Evolutionary conservation across 371 early-diverging fungal genomes (phyloP).

Genomic region (Circinella umbellata): DNA sequence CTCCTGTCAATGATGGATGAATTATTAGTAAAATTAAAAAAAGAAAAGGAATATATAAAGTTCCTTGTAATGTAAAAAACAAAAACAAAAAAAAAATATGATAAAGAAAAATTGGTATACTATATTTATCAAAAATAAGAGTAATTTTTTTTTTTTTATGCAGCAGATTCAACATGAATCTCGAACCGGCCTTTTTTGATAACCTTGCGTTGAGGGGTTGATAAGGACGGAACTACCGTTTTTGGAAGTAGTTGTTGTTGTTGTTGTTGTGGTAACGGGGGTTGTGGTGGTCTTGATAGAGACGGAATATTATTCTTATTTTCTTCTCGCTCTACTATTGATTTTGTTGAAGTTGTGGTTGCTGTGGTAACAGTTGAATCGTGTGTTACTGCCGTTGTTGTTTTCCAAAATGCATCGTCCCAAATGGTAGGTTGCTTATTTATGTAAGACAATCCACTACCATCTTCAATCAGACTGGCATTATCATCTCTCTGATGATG

Average conservation of each 20-base stretch:
- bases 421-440: constrained; percentile 33
- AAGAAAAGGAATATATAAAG: too few relatives aligned
- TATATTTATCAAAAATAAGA: too few relatives aligned
- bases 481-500: constrained; percentile 2
- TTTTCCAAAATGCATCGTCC: constrained; percentile 40
- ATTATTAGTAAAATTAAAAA: too few relatives aligned
- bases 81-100: too few relatives aligned
- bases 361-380: constrained; percentile 4
- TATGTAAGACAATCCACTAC: constrained; percentile 2
- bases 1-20: too few relatives aligned
- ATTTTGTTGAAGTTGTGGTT: constrained; percentile 13
- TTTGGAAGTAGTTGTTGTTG: constrained; percentile 19
- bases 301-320: neutral
- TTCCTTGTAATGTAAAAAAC: too few relatives aligned
- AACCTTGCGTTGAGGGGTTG: constrained; percentile 16
- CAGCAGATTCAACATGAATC: constrained; percentile 26
- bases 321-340: neutral
- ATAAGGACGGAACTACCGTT: neutral
- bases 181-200: constrained; percentile 49
- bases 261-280: constrained; percentile 30
- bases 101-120: too few relatives aligned
- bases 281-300: constrained; percentile 6
- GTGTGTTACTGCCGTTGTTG: neutral
- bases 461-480: constrained; percentile 15
- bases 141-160: neutral